Percentiles rank a stretch among this genome's conserved stretches.
Evolutionary conservation across 768 basidiomycete species (phyloP).

Genomic region (Gloeophyllum trabeum): DNA sequence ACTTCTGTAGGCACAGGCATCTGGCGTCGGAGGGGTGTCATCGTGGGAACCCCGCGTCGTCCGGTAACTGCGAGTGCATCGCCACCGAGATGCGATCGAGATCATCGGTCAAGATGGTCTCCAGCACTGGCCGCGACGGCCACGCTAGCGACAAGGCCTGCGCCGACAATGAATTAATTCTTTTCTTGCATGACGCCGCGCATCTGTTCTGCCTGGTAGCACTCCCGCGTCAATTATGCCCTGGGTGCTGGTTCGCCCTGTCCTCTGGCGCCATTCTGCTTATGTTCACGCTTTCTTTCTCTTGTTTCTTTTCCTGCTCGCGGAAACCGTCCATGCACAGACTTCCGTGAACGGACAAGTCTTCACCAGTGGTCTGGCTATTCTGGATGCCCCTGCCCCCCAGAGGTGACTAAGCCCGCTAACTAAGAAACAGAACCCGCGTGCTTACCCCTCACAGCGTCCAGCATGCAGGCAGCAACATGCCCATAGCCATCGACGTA

Average conservation of each 20-base stretch:
- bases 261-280: too few relatives aligned
- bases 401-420: constrained; percentile 7
- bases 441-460: constrained; percentile 9
- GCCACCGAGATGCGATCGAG: too few relatives aligned
- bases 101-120: too few relatives aligned
- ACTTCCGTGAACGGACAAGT: constrained; percentile 14
- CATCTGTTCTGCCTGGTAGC: not conserved
- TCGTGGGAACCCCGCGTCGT: too few relatives aligned
- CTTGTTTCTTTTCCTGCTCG: constrained; percentile 2
- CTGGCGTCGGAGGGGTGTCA: not conserved
- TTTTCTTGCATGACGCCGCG: too few relatives aligned
- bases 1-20: not conserved
- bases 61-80: too few relatives aligned
- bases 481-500: constrained; percentile 25
- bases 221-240: too few relatives aligned
- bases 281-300: not conserved
- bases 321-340: constrained; percentile 9
- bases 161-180: too few relatives aligned
- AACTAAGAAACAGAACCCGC: not conserved
- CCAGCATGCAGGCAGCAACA: constrained; percentile 16
- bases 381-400: constrained; percentile 16
- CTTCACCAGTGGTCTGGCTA: constrained; percentile 18
- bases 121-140: too few relatives aligned
- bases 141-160: too few relatives aligned
- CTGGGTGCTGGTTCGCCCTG: not conserved